Evolutionary conservation across 164 flowering plant genomes (phyloP).

Genomic region (Umbellularia californica): DNA sequence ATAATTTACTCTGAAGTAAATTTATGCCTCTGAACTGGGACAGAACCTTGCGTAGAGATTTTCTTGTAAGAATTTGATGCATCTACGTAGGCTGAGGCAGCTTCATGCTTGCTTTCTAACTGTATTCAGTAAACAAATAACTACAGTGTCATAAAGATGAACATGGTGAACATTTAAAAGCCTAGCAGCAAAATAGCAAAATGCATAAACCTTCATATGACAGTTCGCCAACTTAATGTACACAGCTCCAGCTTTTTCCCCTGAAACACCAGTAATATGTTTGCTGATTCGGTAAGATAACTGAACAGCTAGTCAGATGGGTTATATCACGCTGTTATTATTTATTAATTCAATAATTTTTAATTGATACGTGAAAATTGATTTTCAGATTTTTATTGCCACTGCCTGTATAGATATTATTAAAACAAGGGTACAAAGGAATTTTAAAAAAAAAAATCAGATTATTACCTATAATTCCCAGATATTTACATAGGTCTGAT

Average conservation of each 20-base stretch:
- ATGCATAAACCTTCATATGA: conserved; percentile 30
- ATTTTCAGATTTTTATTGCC: too few species aligned
- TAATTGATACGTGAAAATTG: too few species aligned
- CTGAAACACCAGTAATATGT: conserved; percentile 17
- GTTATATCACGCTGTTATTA: too few species aligned
- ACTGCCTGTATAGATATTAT: too few species aligned
- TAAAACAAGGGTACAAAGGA: too few species aligned
- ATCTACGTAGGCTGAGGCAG: conserved; percentile 54
- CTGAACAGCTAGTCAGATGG: not conserved
- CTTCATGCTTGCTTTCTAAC: conserved; percentile 67
- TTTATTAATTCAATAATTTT: too few species aligned
- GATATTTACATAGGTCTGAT: too few species aligned
- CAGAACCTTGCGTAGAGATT: conserved; percentile 35
- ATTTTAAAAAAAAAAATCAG: too few species aligned
- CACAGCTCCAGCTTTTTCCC: conserved; percentile 39
- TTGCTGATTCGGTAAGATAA: not conserved
- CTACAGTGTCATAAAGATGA: not conserved
- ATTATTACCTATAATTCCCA: too few species aligned
- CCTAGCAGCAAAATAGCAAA: not conserved
- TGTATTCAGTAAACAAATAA: conserved; percentile 11
- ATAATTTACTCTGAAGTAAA: too few species aligned
- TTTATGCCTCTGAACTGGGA: not conserved
- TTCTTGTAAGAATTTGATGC: conserved; percentile 58
- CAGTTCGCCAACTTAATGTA: conserved; percentile 37
- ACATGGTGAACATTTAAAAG: not conserved